Evolutionary conservation across 208 protist species (phyloP), one percentile per base, ranked within the genome.

Genomic region (Trypanosomatidae sp.): DNA sequence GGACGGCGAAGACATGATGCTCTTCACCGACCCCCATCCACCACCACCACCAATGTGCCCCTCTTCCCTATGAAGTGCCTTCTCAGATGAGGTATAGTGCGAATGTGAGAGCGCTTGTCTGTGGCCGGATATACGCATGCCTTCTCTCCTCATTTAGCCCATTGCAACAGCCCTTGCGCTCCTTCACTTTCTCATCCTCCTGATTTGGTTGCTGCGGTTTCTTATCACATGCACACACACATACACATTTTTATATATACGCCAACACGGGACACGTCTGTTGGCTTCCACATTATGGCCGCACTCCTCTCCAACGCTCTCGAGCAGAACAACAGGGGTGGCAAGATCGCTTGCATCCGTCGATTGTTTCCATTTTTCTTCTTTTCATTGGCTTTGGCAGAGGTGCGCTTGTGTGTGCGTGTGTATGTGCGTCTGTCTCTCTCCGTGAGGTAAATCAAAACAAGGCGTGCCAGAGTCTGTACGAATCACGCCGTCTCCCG

Each of bases 301-400:
- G n/a, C 28, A 50, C 17, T 53, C 19, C 46, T 8, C 33, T 3
- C 12, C 46, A 6, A 66, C 56, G n/a, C n/a, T 19, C 67, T 41
- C 30, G 19, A 44, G 17, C 9, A 28, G 36, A n/a, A 10, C 33
- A 44, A 19, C 22, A 65, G 36, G 39, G 60, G 39, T 25, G 33
- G 60, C 60, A 65, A 9, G 9, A 47, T 65, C 60, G 46, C 60
- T 39, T 44, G 33, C 19, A 28, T 17, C 28, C 15, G 41, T 15
- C 44, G 10, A 44, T 43, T 53, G 22, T 36, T 19, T 65, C 60
- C 50, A 5, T 49, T 50, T 69, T 49, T 10, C 13, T 33, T 52
- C 17, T 56, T 52, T 77, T 49, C 55, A 58, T 62, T 69, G 46
- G 2, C 74, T 62, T 73, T 83, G 67, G 33, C 47, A 12, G 41